A percentile compares a stretch with the other conserved stretches of the same genome.
Evolutionary conservation across 2,329 filamentous ascomycete genomes (phyloP).

Genomic region (Elsinoe australis): DNA sequence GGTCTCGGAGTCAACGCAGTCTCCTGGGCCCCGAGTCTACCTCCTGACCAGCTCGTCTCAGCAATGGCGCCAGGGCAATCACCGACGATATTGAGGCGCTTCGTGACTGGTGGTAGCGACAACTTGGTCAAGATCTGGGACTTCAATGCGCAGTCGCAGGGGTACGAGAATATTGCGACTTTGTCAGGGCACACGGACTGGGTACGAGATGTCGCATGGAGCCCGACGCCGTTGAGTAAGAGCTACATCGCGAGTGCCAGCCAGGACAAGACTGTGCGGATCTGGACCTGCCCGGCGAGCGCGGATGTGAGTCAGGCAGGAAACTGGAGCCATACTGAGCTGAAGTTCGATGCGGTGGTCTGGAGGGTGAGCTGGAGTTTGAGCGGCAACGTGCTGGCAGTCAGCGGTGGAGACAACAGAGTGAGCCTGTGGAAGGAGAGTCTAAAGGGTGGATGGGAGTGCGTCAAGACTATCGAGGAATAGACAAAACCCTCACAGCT

Average conservation of each 20-base stretch:
- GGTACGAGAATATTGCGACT: conserved; percentile 44
- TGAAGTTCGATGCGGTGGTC: conserved; percentile 80
- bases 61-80: conserved; percentile 44
- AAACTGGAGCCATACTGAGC: conserved; percentile 76
- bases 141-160: conserved; percentile 50
- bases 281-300: conserved; percentile 65
- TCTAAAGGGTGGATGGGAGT: conserved; percentile 91
- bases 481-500: conserved; percentile 20
- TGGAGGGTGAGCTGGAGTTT: conserved; percentile 98
- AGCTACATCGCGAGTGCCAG: conserved; percentile 93
- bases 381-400: conserved; percentile 90
- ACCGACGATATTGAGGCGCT: conserved; percentile 57
- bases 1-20: conserved; percentile 93
- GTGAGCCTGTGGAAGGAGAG: conserved; percentile 99
- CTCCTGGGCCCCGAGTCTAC: conserved; percentile 82
- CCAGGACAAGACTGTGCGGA: conserved; percentile 93
- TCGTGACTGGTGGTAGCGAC: conserved; percentile 92
- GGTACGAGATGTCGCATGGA: conserved; percentile 97
- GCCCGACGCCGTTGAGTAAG: conserved; percentile 87
- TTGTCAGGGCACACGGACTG: conserved; percentile 84
- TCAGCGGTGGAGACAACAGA: conserved; percentile 91
- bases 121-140: conserved; percentile 92
- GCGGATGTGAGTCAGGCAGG: conserved; percentile 40
- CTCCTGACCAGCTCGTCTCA: conserved; percentile 76
- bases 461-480: conserved; percentile 83